These are phyloP conservation scores for Phytophthora europaea DNA, from an alignment of 352 stramenopile species.

Conservation along the genomic window DNA sequence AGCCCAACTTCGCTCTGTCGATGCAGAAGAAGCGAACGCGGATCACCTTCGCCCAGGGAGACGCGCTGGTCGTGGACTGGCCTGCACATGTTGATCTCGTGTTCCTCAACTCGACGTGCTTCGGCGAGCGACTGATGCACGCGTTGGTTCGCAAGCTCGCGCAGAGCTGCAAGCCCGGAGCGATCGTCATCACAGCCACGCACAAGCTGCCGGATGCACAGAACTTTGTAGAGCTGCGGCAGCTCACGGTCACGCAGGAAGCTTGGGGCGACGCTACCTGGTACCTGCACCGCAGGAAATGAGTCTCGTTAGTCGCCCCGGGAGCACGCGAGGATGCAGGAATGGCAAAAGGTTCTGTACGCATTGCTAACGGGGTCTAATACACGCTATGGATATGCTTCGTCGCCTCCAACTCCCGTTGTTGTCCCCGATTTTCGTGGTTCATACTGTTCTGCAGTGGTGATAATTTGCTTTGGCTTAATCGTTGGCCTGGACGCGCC, in stretches of 20 bases:
- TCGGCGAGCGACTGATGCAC: slow-evolving; percentile 72
- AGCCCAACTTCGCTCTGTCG: slow-evolving; percentile 54
- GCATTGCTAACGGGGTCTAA: slow-evolving; percentile 40
- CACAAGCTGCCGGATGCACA: slow-evolving; percentile 56
- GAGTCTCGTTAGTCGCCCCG: background rate
- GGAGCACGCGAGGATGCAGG: background rate
- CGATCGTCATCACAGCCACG: slow-evolving; percentile 72
- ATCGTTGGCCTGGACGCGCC: slow-evolving; percentile 38
- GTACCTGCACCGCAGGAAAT: slow-evolving; percentile 66
- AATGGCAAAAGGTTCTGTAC: slow-evolving; percentile 20
- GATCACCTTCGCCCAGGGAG: slow-evolving; percentile 77
- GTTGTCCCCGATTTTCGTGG: slow-evolving; percentile 21
- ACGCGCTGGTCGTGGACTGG: slow-evolving; percentile 83
- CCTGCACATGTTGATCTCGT: slow-evolving; percentile 66
- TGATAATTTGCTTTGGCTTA: slow-evolving; percentile 16
- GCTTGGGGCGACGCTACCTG: slow-evolving; percentile 67
- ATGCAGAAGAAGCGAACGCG: slow-evolving; percentile 78
- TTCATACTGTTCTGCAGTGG: slow-evolving; percentile 34
- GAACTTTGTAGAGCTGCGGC: slow-evolving; percentile 55
- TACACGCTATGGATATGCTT: slow-evolving; percentile 43
- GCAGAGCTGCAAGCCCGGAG: slow-evolving; percentile 59
- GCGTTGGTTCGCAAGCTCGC: slow-evolving; percentile 57
- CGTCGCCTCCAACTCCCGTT: slow-evolving; percentile 16
- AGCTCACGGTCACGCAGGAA: slow-evolving; percentile 63
- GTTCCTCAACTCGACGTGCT: slow-evolving; percentile 94